Evolutionary conservation across 768 basidiomycete species (phyloP).

Genomic region (Lanmaoa pseudosensibilis): DNA sequence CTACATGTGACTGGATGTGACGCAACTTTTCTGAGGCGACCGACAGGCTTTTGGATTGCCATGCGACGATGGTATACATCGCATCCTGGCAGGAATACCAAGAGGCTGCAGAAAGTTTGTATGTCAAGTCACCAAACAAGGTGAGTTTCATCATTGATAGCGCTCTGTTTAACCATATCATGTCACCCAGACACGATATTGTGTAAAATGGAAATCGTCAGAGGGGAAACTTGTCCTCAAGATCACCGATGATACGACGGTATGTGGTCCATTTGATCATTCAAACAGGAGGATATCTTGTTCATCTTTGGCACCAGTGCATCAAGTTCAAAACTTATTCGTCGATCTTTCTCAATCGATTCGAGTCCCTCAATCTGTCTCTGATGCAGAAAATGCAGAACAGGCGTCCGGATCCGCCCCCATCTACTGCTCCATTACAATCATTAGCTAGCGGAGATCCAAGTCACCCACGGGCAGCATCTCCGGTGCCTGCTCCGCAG

Average conservation of each 20-base stretch:
- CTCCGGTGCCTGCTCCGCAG: constrained; percentile 35
- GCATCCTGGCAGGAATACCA: constrained; percentile 88
- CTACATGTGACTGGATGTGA: constrained; percentile 20
- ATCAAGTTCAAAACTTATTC: constrained; percentile 96
- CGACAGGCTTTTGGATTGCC: constrained; percentile 1
- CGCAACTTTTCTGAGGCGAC: not conserved
- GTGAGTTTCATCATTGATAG: constrained; percentile 42
- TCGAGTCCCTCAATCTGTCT: constrained; percentile 86
- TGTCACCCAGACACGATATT: constrained; percentile 72
- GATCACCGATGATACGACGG: constrained; percentile 88
- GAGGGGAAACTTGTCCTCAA: constrained; percentile 90
- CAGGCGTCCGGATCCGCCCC: constrained; percentile 39
- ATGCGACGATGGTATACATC: constrained; percentile 80
- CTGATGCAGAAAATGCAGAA: constrained; percentile 89
- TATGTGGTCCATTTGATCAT: constrained; percentile 42
- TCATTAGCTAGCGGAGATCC: constrained; percentile 22
- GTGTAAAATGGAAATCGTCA: constrained; percentile 85
- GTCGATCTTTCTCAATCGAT: constrained; percentile 93
- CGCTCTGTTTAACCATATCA: not conserved
- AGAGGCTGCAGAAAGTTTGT: constrained; percentile 85
- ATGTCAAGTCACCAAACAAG: constrained; percentile 72
- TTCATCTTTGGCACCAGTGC: constrained; percentile 55
- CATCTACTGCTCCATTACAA: constrained; percentile 17
- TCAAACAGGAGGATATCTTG: not conserved
- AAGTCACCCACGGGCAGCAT: constrained; percentile 32